Base-by-base conservation (phyloP, 495 filamentous ascomycete species). In the Aspergillus ellipticus region DNA sequence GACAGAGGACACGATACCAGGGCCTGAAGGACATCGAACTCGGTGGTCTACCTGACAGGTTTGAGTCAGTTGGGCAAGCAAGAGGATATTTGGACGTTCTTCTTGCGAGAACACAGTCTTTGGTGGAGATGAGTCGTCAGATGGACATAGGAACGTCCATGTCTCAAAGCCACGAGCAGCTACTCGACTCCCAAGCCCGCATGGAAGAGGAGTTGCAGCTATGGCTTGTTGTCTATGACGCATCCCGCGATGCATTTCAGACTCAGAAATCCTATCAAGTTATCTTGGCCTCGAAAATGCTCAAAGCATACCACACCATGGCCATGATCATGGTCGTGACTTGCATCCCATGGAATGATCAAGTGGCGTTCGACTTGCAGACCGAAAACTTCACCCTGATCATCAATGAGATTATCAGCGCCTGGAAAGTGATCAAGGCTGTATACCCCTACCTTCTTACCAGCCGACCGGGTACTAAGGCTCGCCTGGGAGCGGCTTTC, bases 401-500 rank as follows among this genome's bases (percentile, higher is more conserved):
- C 35, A 39, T 39, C 35, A 13, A 39, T 13, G 35, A 39, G 10
- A n/a, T n/a, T 5, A 39, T 39, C 35, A 15, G 35, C 3, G n/a
- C n/a, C 35, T 39, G 35, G 3, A 8, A 39, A 15, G 35, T 13
- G 11, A n/a, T 39, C 35, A 39, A 39, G n/a, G 35, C 62, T 61
- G 3, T 59, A 61, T 9, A 46, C 61, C n/a, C 59, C 39, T 4
- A 19, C n/a, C 21, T n/a, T 17, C 11, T 9, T 19, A 9, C 2
- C 35, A 41, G 29, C 26, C 4, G 29, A 28, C 24, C 10, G 9
- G 21, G 42, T 16, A 37, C 52, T 3, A 54, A 57, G 24, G 61
- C 52, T 42, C 35, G 11, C n/a, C 5, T 39, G 11, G 55, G 42
- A 4, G 53, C 54, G 28, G 47, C 68, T n/a, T 61, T 64, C 21